Base-by-base conservation (phyloP, 257 asterid genomes). In the Solanum peruvianum region DNA sequence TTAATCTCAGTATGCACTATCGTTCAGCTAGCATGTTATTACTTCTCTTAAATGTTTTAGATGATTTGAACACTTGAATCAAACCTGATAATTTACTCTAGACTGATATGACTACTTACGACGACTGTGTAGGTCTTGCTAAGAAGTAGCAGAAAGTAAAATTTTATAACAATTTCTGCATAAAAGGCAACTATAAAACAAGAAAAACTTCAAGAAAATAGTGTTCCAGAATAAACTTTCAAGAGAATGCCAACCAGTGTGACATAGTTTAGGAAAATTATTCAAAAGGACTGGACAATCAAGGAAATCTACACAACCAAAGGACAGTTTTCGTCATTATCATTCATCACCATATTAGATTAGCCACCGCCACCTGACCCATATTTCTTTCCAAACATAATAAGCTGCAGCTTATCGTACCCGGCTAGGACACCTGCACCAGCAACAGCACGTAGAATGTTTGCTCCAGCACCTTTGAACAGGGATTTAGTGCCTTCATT, bases 381-480 rank as follows among this genome's bases (percentile, higher is more conserved):
- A 35, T 95, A 95, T 88, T 93, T 93, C 94, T 93, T 95, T 86
- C 95, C 97, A 1, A 91, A 78, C 37, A 91, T 45, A 75, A 95
- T 86, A 87, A 94, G 88, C 96, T 94, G 97, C 95, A 95, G 49
- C 87, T 92, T 92, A 88, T 93, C 97, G 23, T 95, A 95, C 42
- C 98, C 95, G 16, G 98, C 96, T 11, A 95, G 93, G 49, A 92
- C 98, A 73, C 97, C 97, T 71, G 98, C 98, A 75, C 97, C 95
- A 2, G 97, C 96, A 82, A 95, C 95, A 73, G 97, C 97, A 86
- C 98, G 93, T 14, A 95, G 87, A 71, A 94, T 92, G 86, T 95
- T 95, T 84, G 98, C 98, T 82, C 98, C 98, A 69, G 94, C 97
- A 27, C 97, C 97, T 90, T 95, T 95, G 85, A 94, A 95, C 39